Evolutionary conservation across 257 asterid genomes (phyloP), one percentile per base, ranked within the genome.

Genomic region (Schizonepeta tenuifolia): DNA sequence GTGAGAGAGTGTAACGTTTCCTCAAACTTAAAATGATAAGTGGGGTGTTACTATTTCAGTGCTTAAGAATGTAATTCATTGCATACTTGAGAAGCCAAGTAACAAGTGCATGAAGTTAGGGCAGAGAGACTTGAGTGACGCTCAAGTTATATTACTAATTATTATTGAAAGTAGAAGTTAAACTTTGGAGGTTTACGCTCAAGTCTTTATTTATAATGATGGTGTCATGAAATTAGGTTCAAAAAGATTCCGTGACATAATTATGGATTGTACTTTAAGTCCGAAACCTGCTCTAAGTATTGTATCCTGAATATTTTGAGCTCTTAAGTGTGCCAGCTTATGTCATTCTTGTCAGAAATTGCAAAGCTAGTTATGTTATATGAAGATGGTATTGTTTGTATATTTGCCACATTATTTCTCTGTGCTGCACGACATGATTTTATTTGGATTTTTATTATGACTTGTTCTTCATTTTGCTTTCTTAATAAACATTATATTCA

Each of bases 321-420:
- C 11, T 15, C 40, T 21, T 72, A 33, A 21, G 53, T 12, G 10
- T 46, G 51, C 70, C 21, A 20, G 51, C 36, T 43, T 59, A 11
- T 43, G 8, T 58, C 17, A 12, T 44, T 43, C 75, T 13, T 49
- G 8, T 7, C 26, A 38, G 77, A 36, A 50, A 35, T 41, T 9
- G 14, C 14, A 67, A 55, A 60, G 17, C 3, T 41, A 11, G 49
- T 36, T 54, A 2, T 41, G 11, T 35, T 50, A 33, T 28, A 43
- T 63, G 43, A 76, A 50, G n/a, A 20, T 41, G 60, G 40, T 41
- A 38, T 26, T 54, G 17, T 64, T 57, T 66, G 43, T 67, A 17
- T 53, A n/a, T 43, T 38, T 26, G 17, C 28, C 33, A 35, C n/a
- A 15, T 33, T 64, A 24, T 46, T 53, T 43, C 26, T 46, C 15